Base-by-base conservation (phyloP, 495 filamentous ascomycete species). In the Penicillium soppii region DNA sequence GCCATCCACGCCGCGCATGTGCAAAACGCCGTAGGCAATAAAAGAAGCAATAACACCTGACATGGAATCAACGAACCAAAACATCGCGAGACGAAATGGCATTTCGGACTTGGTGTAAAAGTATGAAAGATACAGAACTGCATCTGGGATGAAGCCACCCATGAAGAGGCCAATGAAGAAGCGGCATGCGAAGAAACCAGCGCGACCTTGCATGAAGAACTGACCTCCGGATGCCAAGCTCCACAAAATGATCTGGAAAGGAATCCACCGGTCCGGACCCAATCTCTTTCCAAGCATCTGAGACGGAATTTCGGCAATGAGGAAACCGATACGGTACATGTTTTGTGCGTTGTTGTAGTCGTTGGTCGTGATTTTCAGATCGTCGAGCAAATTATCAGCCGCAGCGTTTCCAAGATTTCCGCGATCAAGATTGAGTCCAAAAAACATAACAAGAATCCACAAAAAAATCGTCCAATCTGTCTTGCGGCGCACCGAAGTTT, bases 371-470 rank as follows among this genome's bases (percentile, higher is more conserved):
- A 88, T 57, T 3, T 76, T 59, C 10, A 80, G 56, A 47, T 79
- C 74, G 5, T 44, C 63, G 3, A 88, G 73, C 50, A 89, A 69
- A 62, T 86, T 82, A 61, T 88, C 86, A 0, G 82, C 77, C 1
- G 86, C 61, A 6, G 86, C 84, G 50, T 87, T 78, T 12, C 63
- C 56, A 39, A 89, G 74, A 54, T 90, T 91, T 15, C 82, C 80
- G n/a, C 87, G 76, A 55, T 92, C 88, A 2, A 90, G 68, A 43
- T 91, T 82, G 25, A 91, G 73, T 0, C 82, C 84, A 44, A 90
- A 88, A 72, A 95, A 95, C 63, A 83, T 86, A 52, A 95, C 78
- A 37, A 92, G 82, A 40, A 79, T 79, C 77, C 78, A 80, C 15
- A 69, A 25, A 23, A 74, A 73, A n/a, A 88, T 74, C 13, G 57